These are phyloP conservation scores for Zarea fungicola DNA, from an alignment of 2,329 filamentous ascomycete genomes.

Conservation along the genomic window DNA sequence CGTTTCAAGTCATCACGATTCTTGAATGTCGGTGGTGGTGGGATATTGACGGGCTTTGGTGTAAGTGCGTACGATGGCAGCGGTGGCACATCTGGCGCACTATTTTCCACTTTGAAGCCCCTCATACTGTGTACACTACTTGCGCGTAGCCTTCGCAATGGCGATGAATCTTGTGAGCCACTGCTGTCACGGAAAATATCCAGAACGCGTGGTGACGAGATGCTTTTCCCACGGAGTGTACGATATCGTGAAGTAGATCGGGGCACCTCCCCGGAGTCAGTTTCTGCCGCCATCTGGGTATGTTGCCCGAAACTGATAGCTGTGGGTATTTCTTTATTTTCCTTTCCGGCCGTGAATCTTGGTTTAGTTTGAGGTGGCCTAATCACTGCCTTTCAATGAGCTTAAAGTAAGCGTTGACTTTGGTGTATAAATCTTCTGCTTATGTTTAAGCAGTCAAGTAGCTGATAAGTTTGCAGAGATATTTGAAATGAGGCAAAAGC, in stretches of 20 bases:
- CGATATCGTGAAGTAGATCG: slow-evolving; percentile 27
- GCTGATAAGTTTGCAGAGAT: too few species aligned
- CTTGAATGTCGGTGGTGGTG: slow-evolving; percentile 16
- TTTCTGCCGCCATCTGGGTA: slow-evolving; percentile 16
- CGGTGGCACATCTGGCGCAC: slow-evolving; percentile 19
- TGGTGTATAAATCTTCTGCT: too few species aligned
- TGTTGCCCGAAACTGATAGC: too few species aligned
- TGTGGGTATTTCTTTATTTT: not conserved
- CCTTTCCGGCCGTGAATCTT: not conserved
- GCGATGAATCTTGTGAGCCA: slow-evolving; percentile 5
- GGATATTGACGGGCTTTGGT: slow-evolving; percentile 25
- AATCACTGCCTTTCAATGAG: not conserved
- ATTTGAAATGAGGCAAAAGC: too few species aligned
- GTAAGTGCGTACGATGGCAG: slow-evolving; percentile 23
- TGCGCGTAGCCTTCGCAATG: slow-evolving; percentile 20
- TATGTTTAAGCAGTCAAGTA: too few species aligned
- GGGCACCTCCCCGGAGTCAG: slow-evolving; percentile 14
- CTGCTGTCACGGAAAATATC: slow-evolving; percentile 25
- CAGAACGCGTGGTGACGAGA: slow-evolving; percentile 24
- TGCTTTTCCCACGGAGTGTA: slow-evolving; percentile 30
- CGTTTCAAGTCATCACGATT: slow-evolving; percentile 7
- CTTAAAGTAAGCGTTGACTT: not conserved
- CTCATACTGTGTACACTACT: slow-evolving; percentile 21
- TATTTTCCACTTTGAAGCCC: slow-evolving; percentile 15
- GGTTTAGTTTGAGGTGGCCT: not conserved